Evolutionary conservation across 805 yeast species (phyloP).

Genomic region (Zygotorulaspora chibaensis): DNA sequence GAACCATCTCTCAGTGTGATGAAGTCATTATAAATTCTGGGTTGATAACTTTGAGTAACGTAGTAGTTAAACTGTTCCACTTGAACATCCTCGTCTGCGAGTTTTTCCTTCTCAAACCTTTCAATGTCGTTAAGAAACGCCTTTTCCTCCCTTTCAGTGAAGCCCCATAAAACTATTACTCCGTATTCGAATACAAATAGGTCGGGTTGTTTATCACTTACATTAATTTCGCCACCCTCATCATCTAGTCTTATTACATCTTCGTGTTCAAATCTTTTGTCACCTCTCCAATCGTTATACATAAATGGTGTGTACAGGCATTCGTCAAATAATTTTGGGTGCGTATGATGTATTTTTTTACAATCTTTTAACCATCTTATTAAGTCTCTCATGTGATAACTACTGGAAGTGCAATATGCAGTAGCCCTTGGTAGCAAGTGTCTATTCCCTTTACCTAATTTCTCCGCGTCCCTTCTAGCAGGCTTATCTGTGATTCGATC

Average conservation of each 20-base stretch:
- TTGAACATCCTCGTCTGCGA: constrained; percentile 85
- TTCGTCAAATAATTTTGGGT: constrained; percentile 88
- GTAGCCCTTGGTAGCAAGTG: constrained; percentile 88
- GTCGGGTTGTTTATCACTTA: constrained; percentile 72
- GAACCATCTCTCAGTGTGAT: constrained; percentile 84
- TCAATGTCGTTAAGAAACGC: constrained; percentile 80
- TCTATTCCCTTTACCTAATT: constrained; percentile 72
- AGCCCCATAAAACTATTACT: constrained; percentile 97
- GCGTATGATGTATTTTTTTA: constrained; percentile 65
- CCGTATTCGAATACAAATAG: constrained; percentile 92
- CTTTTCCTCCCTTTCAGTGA: constrained; percentile 73
- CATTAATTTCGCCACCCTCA: constrained; percentile 92
- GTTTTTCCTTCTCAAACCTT: constrained; percentile 86
- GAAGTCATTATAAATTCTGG: constrained; percentile 92
- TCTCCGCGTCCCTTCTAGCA: constrained; percentile 91
- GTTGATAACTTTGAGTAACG: constrained; percentile 89
- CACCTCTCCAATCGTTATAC: constrained; percentile 72
- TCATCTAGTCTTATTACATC: constrained; percentile 72
- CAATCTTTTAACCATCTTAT: constrained; percentile 80
- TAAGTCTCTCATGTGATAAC: constrained; percentile 83
- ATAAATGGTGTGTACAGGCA: constrained; percentile 89
- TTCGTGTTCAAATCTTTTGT: constrained; percentile 39
- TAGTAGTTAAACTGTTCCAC: constrained; percentile 93
- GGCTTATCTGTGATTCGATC: constrained; percentile 78
- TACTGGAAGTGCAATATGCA: constrained; percentile 93